Evolutionary conservation across 1,284 basidiomycete species (phyloP).

Genomic region (Marasmius tenuissimus): DNA sequence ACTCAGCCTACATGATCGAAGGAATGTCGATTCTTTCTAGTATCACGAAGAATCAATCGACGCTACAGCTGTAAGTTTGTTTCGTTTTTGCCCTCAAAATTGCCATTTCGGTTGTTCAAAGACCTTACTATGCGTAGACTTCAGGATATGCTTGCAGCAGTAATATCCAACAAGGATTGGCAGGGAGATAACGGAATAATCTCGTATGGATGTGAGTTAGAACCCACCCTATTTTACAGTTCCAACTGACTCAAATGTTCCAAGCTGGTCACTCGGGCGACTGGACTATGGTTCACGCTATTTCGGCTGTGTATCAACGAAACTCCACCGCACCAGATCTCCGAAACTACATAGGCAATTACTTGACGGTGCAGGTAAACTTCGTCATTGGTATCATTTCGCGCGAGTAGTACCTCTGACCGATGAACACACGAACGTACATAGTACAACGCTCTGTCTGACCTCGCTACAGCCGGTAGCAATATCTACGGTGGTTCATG

Average conservation of each 20-base stretch:
- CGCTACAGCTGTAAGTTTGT: neutral
- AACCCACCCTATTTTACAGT: neutral
- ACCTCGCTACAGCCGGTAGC: neutral
- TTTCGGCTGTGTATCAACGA: too few relatives aligned
- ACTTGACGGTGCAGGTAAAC: neutral
- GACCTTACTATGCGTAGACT: neutral
- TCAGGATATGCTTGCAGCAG: neutral
- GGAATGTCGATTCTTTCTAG: too few relatives aligned
- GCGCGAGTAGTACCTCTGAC: neutral
- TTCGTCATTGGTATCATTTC: too few relatives aligned
- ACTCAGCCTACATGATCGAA: too few relatives aligned
- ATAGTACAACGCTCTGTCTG: neutral
- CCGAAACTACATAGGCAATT: neutral
- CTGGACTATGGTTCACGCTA: too few relatives aligned
- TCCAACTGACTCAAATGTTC: neutral
- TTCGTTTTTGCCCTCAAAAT: neutral
- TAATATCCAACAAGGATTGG: neutral
- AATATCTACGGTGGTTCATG: neutral
- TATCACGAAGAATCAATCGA: too few relatives aligned
- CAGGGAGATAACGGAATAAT: neutral
- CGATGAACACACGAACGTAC: too few relatives aligned
- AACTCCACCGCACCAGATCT: too few relatives aligned
- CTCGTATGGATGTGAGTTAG: neutral
- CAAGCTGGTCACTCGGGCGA: neutral
- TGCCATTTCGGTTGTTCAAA: neutral